Evolutionary conservation across 495 filamentous ascomycete genomes (phyloP).

Genomic region (Saxispiralis lemnorum): DNA sequence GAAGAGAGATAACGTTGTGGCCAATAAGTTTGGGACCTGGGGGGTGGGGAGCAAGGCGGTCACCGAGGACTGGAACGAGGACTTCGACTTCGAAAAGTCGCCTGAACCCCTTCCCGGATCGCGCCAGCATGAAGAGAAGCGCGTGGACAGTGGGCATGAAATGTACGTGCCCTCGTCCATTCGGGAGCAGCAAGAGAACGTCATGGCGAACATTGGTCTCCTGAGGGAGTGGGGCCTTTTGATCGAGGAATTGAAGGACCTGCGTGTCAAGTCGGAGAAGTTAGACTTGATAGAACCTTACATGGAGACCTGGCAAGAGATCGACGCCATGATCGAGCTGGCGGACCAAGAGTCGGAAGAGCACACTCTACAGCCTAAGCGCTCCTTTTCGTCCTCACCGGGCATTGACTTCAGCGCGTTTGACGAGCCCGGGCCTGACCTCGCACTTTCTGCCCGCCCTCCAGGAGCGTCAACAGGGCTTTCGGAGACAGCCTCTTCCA

Average conservation of each 20-base stretch:
- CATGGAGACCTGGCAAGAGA: slow-evolving; percentile 22
- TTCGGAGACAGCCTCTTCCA: background rate
- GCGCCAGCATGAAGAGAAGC: slow-evolving; percentile 12
- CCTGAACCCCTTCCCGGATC: background rate
- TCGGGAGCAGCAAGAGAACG: slow-evolving; percentile 25
- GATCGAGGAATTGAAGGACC: slow-evolving; percentile 28
- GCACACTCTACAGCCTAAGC: slow-evolving; percentile 14
- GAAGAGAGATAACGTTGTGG: slow-evolving; percentile 36
- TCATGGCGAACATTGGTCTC: slow-evolving; percentile 26
- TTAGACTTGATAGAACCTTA: slow-evolving; percentile 19
- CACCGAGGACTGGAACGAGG: slow-evolving; percentile 29
- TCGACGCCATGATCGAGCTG: slow-evolving; percentile 29
- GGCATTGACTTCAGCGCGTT: slow-evolving; percentile 22
- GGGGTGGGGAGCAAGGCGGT: slow-evolving; percentile 60
- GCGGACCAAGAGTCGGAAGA: slow-evolving; percentile 27
- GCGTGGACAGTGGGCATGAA: slow-evolving; percentile 23
- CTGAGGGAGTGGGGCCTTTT: slow-evolving; percentile 26
- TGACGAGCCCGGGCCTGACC: slow-evolving; percentile 16
- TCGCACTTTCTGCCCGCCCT: slow-evolving; percentile 3
- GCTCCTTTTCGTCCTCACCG: slow-evolving; percentile 25
- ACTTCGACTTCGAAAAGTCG: slow-evolving; percentile 25
- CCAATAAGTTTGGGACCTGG: slow-evolving; percentile 79
- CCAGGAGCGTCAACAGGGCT: slow-evolving; percentile 7
- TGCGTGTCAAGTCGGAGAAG: slow-evolving; percentile 20
- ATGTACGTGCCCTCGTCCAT: slow-evolving; percentile 27